These are phyloP conservation scores for Pseudogymnoascus sp. DNA, from an alignment of 2,329 filamentous ascomycete genomes.

Conservation along the genomic window DNA sequence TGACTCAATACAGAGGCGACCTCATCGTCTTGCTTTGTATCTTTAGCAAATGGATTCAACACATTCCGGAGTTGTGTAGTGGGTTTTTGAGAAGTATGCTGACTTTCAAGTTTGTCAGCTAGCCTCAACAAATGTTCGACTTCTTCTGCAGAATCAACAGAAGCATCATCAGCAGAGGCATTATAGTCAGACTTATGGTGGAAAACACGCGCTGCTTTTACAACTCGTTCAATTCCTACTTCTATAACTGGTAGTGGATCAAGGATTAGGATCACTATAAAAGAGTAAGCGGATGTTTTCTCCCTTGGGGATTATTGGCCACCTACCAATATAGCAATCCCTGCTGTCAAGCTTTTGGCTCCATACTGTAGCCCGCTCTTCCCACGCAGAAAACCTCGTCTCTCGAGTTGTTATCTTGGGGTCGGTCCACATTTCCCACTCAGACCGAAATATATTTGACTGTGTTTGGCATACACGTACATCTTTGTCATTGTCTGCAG, in stretches of 20 bases:
- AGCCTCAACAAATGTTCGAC: background rate
- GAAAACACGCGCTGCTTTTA: background rate
- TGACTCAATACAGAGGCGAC: background rate
- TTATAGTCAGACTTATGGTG: background rate
- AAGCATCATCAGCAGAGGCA: background rate
- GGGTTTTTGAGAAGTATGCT: background rate
- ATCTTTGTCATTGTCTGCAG: background rate
- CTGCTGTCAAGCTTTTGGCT: conserved; percentile 7
- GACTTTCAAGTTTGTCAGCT: background rate
- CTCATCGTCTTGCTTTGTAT: background rate
- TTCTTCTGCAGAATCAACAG: background rate
- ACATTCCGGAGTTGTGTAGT: background rate
- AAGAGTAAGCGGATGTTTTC: background rate
- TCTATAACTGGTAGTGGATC: conserved; percentile 10
- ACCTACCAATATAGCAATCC: conserved; percentile 10
- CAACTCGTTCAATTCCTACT: background rate
- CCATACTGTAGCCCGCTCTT: conserved; percentile 20
- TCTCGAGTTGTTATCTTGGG: conserved; percentile 11
- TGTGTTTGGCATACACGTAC: conserved; percentile 6
- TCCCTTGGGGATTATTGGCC: background rate
- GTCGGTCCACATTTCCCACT: conserved; percentile 17
- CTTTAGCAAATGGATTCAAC: background rate
- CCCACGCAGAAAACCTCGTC: conserved; percentile 14
- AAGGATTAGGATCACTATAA: conserved; percentile 11
- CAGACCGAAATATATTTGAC: conserved; percentile 14